phyloP scores from a whole-genome alignment of 2,329 filamentous ascomycete genomes.

The Penicillium psychrosexuale region DNA sequence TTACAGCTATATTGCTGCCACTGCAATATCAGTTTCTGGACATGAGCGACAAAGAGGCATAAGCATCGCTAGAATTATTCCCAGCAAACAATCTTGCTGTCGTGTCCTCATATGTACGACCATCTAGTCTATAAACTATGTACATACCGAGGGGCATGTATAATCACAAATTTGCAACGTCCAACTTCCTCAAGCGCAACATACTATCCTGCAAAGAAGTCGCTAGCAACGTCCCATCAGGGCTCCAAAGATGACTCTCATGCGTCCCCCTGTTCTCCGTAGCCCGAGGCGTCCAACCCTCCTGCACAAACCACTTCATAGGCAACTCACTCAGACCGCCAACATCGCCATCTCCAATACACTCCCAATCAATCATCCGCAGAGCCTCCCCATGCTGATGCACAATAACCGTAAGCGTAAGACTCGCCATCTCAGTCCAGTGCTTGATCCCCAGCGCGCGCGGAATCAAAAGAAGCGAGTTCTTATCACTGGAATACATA shows the following conservation, averaged over 20 bases:
- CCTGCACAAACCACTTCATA: conserved; percentile 50
- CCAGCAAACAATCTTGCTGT: neutral
- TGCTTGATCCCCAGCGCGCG: conserved; percentile 47
- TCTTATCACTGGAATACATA: conserved; percentile 56
- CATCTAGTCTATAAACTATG: neutral
- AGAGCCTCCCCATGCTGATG: conserved; percentile 43
- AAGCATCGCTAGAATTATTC: neutral
- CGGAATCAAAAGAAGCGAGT: conserved; percentile 52
- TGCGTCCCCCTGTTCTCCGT: conserved; percentile 47
- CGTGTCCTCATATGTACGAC: neutral
- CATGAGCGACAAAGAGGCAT: neutral
- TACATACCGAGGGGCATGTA: neutral
- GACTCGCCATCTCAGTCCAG: conserved; percentile 45
- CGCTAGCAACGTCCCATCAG: conserved; percentile 45
- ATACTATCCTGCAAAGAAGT: conserved; percentile 52
- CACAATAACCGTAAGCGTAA: conserved; percentile 50
- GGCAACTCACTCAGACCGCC: conserved; percentile 20
- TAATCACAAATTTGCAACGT: conserved; percentile 22
- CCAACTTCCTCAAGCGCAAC: conserved; percentile 32
- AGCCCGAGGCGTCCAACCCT: conserved; percentile 47
- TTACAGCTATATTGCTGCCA: neutral
- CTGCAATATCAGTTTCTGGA: neutral
- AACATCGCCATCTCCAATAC: neutral
- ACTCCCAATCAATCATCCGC: conserved; percentile 41
- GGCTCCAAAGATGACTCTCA: conserved; percentile 47